Conservation (phyloP, 2,329 filamentous ascomycete genomes). For the Botrytis sinoallii region DNA sequence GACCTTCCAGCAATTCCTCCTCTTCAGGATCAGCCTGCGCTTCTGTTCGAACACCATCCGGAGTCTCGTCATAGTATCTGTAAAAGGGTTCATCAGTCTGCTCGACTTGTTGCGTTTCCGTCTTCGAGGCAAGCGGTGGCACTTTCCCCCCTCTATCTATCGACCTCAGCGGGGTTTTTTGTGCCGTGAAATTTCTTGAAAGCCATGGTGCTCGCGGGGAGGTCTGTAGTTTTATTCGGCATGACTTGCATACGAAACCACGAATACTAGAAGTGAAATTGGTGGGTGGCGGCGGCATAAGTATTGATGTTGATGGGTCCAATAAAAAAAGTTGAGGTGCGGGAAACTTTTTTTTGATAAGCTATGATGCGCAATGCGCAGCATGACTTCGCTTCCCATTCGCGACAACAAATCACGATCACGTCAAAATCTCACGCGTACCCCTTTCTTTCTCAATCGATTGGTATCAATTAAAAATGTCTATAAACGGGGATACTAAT, state of each 20-base stretch:
- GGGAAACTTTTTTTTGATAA: slow-evolving; percentile 25
- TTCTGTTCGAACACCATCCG: slow-evolving; percentile 33
- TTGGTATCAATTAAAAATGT: slow-evolving; percentile 31
- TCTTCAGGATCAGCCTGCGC: slow-evolving; percentile 26
- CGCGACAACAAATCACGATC: slow-evolving; percentile 16
- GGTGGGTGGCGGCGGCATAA: slow-evolving; percentile 36
- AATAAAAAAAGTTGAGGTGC: slow-evolving; percentile 18
- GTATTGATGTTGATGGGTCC: slow-evolving; percentile 26
- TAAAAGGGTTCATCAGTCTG: slow-evolving; percentile 21
- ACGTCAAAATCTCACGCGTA: slow-evolving; percentile 22
- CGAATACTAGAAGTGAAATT: slow-evolving; percentile 31
- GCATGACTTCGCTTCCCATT: slow-evolving; percentile 21
- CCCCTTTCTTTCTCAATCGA: background rate
- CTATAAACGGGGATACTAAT: slow-evolving; percentile 30
- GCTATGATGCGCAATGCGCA: slow-evolving; percentile 11
- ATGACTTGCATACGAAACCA: slow-evolving; percentile 38
- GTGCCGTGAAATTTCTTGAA: slow-evolving; percentile 27
- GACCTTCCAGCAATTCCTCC: slow-evolving; percentile 15
- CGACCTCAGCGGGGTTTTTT: slow-evolving; percentile 16
- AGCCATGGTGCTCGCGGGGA: slow-evolving; percentile 27
- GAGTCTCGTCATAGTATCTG: slow-evolving; percentile 33
- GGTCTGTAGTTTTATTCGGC: slow-evolving; percentile 32
- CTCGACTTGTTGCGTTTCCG: slow-evolving; percentile 1
- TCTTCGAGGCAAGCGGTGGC: background rate
- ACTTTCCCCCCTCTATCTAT: slow-evolving; percentile 10